A percentile compares a stretch with the other conserved stretches of the same genome.
Evolutionary conservation across 176 grass and related monocot genomes (phyloP).

Genomic region (Leersia perrieri): DNA sequence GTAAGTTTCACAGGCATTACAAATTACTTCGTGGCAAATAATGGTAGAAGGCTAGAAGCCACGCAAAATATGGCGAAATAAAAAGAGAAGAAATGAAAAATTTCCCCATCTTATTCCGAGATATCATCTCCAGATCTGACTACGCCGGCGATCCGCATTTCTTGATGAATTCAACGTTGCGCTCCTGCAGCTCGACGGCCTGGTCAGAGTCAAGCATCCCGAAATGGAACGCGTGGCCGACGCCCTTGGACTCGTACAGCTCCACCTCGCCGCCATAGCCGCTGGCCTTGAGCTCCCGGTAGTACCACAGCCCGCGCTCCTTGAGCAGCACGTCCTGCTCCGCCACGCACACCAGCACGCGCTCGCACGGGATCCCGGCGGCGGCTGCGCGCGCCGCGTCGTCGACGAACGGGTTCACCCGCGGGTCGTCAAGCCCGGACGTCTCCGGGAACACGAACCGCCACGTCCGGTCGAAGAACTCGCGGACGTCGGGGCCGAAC

Average conservation of each 20-base stretch:
- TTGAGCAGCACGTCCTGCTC: constrained; percentile 55
- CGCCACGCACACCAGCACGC: constrained; percentile 58
- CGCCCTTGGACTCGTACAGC: constrained; percentile 52
- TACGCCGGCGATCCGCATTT: not conserved
- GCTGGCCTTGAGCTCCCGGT: constrained; percentile 48
- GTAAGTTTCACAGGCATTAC: not conserved
- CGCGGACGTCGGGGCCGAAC: constrained; percentile 36
- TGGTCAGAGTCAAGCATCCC: constrained; percentile 14
- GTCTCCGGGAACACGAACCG: constrained; percentile 49
- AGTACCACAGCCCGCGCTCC: constrained; percentile 58
- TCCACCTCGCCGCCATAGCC: constrained; percentile 48
- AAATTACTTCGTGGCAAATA: not conserved
- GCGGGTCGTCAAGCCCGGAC: constrained; percentile 50
- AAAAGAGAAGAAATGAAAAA: not conserved
- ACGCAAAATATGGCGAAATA: not conserved
- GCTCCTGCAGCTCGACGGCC: constrained; percentile 43
- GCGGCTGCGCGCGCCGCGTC: constrained; percentile 38
- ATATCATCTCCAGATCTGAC: not conserved
- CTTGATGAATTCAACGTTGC: constrained; percentile 40
- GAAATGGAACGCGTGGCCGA: constrained; percentile 59
- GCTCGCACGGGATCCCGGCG: constrained; percentile 37
- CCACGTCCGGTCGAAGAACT: constrained; percentile 46
- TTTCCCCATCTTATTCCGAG: not conserved
- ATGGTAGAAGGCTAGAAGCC: not conserved
- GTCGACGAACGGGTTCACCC: constrained; percentile 50